Evolutionary conservation across 352 stramenopile genomes (phyloP).

Genomic region (Pythium oligandrum): DNA sequence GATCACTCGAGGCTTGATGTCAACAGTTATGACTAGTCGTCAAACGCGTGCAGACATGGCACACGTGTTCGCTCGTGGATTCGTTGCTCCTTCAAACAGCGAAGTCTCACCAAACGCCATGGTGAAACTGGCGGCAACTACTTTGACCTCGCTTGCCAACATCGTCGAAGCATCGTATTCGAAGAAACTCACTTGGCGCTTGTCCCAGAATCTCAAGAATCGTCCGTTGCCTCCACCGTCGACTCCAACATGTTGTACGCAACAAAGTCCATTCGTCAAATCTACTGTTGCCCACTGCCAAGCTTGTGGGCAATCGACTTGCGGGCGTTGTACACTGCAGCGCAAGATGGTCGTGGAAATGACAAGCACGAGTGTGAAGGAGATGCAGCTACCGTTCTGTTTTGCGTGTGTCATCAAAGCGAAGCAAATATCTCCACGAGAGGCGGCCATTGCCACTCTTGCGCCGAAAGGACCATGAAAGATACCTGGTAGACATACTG

Average conservation of each 20-base stretch:
- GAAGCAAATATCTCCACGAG: no score
- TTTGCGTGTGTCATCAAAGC: no score
- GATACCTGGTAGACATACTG: neutral
- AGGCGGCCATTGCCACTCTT: no score
- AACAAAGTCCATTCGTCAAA: conserved; percentile 2
- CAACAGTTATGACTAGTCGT: conserved; percentile 36
- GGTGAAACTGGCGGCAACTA: conserved; percentile 26
- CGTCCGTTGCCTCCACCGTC: no score
- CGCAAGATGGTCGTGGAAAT: no score
- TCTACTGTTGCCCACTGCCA: no score
- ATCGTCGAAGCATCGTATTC: conserved; percentile 52
- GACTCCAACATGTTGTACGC: neutral
- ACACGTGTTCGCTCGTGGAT: conserved; percentile 47
- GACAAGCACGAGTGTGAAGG: no score
- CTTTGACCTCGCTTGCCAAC: conserved; percentile 26
- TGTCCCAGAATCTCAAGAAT: conserved; percentile 3
- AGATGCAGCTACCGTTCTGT: no score
- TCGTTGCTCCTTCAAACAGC: conserved; percentile 27
- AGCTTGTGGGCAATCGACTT: no score
- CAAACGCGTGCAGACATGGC: conserved; percentile 19
- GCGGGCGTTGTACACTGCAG: no score
- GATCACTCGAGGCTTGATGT: conserved; percentile 31
- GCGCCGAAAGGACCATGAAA: conserved; percentile 23
- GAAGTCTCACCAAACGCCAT: conserved; percentile 25
- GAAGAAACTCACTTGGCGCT: conserved; percentile 66